Percentiles rank a stretch among this genome's conserved stretches.
Conservation (phyloP, 179 eudicot genomes). For the Carnegiea gigantea region DNA sequence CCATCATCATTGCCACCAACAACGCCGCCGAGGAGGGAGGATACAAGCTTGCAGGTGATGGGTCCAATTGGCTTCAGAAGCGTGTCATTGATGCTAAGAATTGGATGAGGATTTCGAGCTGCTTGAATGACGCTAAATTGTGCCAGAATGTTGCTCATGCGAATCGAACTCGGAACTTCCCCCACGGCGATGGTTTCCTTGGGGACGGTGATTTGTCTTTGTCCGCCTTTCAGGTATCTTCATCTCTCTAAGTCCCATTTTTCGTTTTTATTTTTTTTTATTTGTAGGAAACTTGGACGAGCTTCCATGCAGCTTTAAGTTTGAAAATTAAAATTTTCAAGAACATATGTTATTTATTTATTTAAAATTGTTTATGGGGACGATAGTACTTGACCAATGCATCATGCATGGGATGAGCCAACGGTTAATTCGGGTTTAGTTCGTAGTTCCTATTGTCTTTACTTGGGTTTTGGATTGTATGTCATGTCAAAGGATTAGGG, state of each 20-base stretch:
- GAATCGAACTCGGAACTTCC: not conserved
- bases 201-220: not conserved
- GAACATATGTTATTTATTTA: too few relatives aligned
- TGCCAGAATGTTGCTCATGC: not conserved
- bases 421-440: too few relatives aligned
- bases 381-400: too few relatives aligned
- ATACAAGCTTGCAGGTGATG: not conserved
- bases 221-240: not conserved
- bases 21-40: not conserved
- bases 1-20: not conserved
- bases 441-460: not conserved
- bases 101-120: not conserved
- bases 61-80: not conserved
- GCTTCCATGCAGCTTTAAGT: too few relatives aligned
- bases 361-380: too few relatives aligned
- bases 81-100: not conserved
- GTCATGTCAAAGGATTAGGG: too few relatives aligned
- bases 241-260: too few relatives aligned
- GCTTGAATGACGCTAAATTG: not conserved
- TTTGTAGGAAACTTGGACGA: too few relatives aligned
- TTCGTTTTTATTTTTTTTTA: too few relatives aligned
- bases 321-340: too few relatives aligned
- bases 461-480: too few relatives aligned
- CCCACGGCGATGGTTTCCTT: not conserved
- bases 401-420: too few relatives aligned